Evolutionary conservation across 73 alveolate genomes (phyloP).

Genomic region (Effrenium voratum): DNA sequence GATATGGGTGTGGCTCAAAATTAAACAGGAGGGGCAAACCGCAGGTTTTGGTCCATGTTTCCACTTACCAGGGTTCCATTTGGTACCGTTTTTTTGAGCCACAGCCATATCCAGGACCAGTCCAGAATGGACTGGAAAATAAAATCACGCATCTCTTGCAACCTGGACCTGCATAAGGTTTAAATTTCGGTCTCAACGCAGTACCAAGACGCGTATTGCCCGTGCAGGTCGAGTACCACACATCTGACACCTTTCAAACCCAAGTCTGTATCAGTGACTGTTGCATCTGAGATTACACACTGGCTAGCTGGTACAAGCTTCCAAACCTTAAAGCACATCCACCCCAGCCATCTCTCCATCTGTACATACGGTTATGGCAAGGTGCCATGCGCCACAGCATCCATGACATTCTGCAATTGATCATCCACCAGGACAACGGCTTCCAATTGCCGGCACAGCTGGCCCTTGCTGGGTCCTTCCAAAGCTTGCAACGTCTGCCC

Average conservation of each 20-base stretch:
- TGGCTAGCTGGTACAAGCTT: neutral
- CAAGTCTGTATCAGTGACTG: neutral
- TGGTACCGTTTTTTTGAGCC: no score
- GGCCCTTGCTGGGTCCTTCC: constrained; percentile 84
- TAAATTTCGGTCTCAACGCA: no score
- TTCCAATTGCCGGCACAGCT: constrained; percentile 52
- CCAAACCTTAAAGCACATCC: neutral
- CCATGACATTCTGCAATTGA: constrained; percentile 62
- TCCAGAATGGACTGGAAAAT: no score
- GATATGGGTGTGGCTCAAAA: no score
- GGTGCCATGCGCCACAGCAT: constrained; percentile 70
- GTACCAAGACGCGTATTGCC: constrained; percentile 31
- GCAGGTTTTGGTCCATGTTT: no score
- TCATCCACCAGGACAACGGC: constrained; percentile 71
- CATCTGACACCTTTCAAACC: constrained; percentile 27
- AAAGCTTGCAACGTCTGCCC: neutral
- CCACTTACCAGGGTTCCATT: no score
- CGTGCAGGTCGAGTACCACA: constrained; percentile 83
- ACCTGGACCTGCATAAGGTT: no score
- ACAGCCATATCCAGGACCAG: no score
- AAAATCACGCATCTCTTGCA: no score
- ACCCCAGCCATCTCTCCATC: neutral
- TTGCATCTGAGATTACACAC: neutral
- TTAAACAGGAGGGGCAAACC: no score
- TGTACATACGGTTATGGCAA: neutral